Percentiles rank a stretch among this genome's conserved stretches.
Conservation (phyloP, 371 early-diverging fungal species). For the Haplosporangium sp. region DNA sequence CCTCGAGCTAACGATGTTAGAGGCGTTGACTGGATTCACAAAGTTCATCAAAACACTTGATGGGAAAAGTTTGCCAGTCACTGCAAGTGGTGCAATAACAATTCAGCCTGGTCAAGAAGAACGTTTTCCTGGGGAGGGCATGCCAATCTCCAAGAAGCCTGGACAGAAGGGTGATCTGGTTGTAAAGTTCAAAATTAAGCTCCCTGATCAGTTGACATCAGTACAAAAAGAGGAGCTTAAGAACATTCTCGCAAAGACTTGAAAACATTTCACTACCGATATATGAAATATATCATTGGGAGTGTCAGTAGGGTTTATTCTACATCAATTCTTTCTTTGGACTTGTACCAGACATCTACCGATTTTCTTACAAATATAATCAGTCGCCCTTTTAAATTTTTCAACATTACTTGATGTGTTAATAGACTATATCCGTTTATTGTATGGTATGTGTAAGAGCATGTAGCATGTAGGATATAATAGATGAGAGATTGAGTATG, state of each 20-base stretch:
- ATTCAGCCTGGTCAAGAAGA: conserved; percentile 84
- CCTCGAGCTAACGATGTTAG: conserved; percentile 79
- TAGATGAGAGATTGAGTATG: too few species aligned
- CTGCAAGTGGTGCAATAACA: conserved; percentile 64
- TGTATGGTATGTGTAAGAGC: too few species aligned
- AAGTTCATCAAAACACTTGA: conserved; percentile 82
- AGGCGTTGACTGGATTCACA: conserved; percentile 89
- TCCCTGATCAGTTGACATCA: conserved; percentile 78
- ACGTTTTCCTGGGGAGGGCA: conserved; percentile 84
- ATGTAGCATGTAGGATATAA: too few species aligned
- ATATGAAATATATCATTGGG: too few species aligned
- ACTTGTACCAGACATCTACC: too few species aligned
- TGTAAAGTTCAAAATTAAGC: conserved; percentile 80
- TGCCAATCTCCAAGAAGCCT: conserved; percentile 91
- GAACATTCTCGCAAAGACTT: conserved; percentile 49
- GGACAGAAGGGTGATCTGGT: conserved; percentile 89
- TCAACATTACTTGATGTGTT: too few species aligned
- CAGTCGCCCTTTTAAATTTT: too few species aligned
- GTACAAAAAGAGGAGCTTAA: conserved; percentile 77
- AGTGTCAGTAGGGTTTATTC: too few species aligned
- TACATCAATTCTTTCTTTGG: too few species aligned
- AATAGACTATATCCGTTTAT: too few species aligned
- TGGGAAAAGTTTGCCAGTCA: conserved; percentile 77
- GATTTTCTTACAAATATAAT: too few species aligned
- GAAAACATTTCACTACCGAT: too few species aligned